Percentiles rank a stretch among this genome's conserved stretches.
These are phyloP conservation scores for Antitrichia curtipendula DNA, from an alignment of 225 moss, liverwort and hornwort genomes.

Conservation along the genomic window DNA sequence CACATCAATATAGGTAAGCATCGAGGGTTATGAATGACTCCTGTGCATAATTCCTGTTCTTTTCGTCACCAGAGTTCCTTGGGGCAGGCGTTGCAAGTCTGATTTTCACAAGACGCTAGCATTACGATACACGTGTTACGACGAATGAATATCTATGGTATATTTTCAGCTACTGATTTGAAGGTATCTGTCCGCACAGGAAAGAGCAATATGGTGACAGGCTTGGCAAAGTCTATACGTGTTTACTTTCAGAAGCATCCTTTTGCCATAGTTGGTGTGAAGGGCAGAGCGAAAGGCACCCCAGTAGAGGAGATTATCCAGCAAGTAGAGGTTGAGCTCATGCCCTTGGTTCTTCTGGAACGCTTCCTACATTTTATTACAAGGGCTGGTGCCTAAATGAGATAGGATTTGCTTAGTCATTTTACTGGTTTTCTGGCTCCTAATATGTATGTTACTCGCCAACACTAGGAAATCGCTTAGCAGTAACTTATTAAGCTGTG, in stretches of 20 bases:
- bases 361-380: neutral
- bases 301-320: constrained; percentile 68
- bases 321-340: constrained; percentile 58
- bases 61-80: neutral
- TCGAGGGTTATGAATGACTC: neutral
- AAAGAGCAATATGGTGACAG: constrained; percentile 72
- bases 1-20: constrained; percentile 72
- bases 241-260: constrained; percentile 74
- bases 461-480: neutral
- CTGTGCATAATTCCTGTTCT: neutral
- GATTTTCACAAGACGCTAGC: neutral
- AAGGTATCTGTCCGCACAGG: constrained; percentile 24
- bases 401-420: neutral
- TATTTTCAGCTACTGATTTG: neutral
- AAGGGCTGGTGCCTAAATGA: neutral
- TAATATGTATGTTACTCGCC: neutral
- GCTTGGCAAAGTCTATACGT: constrained; percentile 76
- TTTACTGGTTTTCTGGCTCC: neutral
- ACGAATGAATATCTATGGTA: neutral
- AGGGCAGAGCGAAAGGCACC: constrained; percentile 82
- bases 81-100: neutral
- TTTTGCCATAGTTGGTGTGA: constrained; percentile 78
- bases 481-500: neutral
- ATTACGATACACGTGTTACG: neutral
- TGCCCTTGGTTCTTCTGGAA: neutral